Evolutionary conservation across 1,284 basidiomycete genomes (phyloP), one percentile per base, ranked within the genome.

Genomic region (Pseudozyma hubeiensis): DNA sequence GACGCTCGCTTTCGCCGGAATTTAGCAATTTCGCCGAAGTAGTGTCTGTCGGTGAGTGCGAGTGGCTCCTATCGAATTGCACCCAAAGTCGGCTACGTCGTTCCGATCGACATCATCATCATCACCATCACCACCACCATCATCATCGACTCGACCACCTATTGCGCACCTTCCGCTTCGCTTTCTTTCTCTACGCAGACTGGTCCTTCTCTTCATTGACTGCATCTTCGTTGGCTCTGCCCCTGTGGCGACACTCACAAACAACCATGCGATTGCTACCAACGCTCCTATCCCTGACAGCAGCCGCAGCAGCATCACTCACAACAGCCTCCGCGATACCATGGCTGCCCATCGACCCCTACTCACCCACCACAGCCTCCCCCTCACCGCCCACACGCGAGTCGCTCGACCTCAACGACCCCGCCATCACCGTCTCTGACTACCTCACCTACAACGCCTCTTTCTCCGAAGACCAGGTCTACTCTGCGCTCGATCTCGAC

Each of bases 401-500:
- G 40, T 57, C 60, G 13, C 47, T 73, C 37, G 65, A 62, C 31
- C 55, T 74, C 44, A 56, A 67, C 45, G 62, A 65, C 8, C 55
- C 58, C 4, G 13, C 58, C 14, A 69, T 74, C 35, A 33, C 47
- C 9, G 54, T 64, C 2, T 47, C 58, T 1, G 66, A 69, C 40
- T 50, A 54, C n/a, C 47, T 59, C 49, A 49, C 45, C 7, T 76
- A 53, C 62, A 77, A 69, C 45, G 45, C 46, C 17, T 57, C 59
- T 2, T 77, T 77, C 50, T 64, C 59, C 10, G 75, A 70, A 57
- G 49, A 70, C 7, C 64, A 53, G 1, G 71, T 75, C 9, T 77
- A 57, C 46, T 13, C 47, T 9, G 75, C 71, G 11, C 49, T 64
- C 17, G 63, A 78, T 39, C 63, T 73, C 16, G 76, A 78, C 57